Evolutionary conservation across 129 eudicot genomes (phyloP), one percentile per base, ranked within the genome.

Genomic region (Artemisia argyi): DNA sequence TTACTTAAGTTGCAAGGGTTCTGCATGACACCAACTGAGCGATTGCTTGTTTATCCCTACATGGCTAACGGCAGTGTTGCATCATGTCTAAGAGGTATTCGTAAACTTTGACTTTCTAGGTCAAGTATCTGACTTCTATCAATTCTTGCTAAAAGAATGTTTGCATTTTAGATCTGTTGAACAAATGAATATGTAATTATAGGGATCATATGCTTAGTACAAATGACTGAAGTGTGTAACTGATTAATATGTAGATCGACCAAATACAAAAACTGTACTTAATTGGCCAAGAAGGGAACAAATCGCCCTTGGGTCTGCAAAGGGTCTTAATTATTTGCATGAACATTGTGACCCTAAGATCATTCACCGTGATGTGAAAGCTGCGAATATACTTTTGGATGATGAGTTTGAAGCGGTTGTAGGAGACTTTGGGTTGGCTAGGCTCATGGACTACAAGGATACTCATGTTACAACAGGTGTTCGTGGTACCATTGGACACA

Each of bases 401-500:
- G 97, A 91, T 80, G 96, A 88, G 78, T 88, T 84, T 79, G 96
- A 91, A 85, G 93, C 97, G 5, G 93, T 88, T 28, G 93, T 91
- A 17, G 97, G 98, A 44, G 98, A 92, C 50, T 92, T 92, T 61
- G 98, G 98, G 81, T 64, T 92, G 80, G 98, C 98, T 44, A 92
- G 83, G 68, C 86, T 89, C 46, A 92, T 92, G 97, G 89, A 85
- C 76, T 87, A 86, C 82, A 83, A 85, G 65, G 97, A 88, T 76
- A 91, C 97, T 55, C 97, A 91, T 83, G 97, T 91, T 51, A 91
- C 97, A 24, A 92, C 97, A n/a, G 97, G 85, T 15, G 95, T 92
- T 52, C 86, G 89, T 47, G 98, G 98, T 52, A 89, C 98, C 4
- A 87, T 92, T 60, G 98, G 98, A 47, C 98, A 92, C 69, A 89